phyloP scores from a whole-genome alignment of 495 filamentous ascomycete genomes.

The Hypoxylon fragiforme region DNA sequence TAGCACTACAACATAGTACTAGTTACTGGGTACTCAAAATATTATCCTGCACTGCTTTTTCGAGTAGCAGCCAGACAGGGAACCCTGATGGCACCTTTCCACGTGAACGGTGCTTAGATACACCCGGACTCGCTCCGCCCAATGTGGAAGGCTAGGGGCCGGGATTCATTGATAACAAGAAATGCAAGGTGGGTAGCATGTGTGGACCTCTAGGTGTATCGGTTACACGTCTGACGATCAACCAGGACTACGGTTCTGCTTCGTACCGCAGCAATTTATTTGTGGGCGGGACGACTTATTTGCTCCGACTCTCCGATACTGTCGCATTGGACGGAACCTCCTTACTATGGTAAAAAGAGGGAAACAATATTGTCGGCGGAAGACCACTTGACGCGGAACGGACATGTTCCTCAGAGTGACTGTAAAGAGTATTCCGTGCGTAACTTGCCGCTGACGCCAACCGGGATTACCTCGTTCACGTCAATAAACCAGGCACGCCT shows the following conservation, averaged over 20 bases:
- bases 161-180: background rate
- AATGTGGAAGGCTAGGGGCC: conserved; percentile 11
- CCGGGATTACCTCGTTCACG: conserved; percentile 15
- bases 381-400: conserved; percentile 5
- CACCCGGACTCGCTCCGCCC: conserved; percentile 12
- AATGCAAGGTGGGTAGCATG: conserved; percentile 5
- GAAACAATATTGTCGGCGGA: background rate
- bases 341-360: conserved; percentile 4
- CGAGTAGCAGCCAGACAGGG: conserved; percentile 20
- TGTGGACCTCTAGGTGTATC: conserved; percentile 3
- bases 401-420: conserved; percentile 9
- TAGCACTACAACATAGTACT: too few species aligned
- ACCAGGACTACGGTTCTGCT: conserved; percentile 24
- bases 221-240: conserved; percentile 10
- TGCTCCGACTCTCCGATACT: conserved; percentile 25
- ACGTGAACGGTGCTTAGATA: conserved; percentile 26
- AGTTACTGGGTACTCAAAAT: too few species aligned
- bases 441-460: conserved; percentile 29
- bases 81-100: conserved; percentile 32
- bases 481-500: conserved; percentile 23
- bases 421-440: conserved; percentile 14
- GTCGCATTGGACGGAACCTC: conserved; percentile 7
- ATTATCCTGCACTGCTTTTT: conserved; percentile 4
- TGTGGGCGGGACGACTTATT: conserved; percentile 14
- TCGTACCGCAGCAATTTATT: conserved; percentile 11